Percentiles rank a stretch among this genome's conserved stretches.
These are phyloP conservation scores for Sporothrix brunneoviolacea DNA, from an alignment of 2,329 filamentous ascomycete species.

Conservation along the genomic window DNA sequence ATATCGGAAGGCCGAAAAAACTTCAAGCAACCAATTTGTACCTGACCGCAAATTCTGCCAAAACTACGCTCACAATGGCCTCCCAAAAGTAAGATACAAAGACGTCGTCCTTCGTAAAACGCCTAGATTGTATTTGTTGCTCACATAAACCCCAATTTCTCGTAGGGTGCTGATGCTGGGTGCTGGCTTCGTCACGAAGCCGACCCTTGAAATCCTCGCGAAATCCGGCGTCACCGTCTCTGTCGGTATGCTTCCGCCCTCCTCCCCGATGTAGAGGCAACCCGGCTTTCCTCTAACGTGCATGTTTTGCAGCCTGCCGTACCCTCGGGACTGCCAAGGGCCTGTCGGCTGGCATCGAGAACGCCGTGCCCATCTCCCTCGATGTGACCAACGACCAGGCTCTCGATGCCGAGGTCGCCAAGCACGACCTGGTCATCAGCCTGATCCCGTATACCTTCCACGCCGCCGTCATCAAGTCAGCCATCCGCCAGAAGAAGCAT, in stretches of 20 bases:
- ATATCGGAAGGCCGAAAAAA: background rate
- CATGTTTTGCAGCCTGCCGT: conserved; percentile 58
- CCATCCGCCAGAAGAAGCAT: conserved; percentile 89
- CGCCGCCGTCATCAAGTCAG: conserved; percentile 82
- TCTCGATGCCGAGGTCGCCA: conserved; percentile 71
- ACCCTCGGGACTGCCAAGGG: conserved; percentile 71
- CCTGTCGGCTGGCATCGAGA: conserved; percentile 64
- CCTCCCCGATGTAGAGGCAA: background rate
- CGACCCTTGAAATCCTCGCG: conserved; percentile 57
- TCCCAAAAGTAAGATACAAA: conserved; percentile 9
- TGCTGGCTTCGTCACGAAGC: conserved; percentile 54
- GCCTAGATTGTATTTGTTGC: background rate
- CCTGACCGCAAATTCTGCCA: background rate
- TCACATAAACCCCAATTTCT: background rate
- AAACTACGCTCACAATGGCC: conserved; percentile 6
- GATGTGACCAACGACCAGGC: conserved; percentile 72
- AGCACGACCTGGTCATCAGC: conserved; percentile 72
- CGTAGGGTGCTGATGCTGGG: conserved; percentile 36
- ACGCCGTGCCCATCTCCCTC: conserved; percentile 70
- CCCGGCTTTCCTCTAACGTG: background rate
- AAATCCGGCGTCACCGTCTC: conserved; percentile 56
- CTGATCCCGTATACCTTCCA: conserved; percentile 92
- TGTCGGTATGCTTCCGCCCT: conserved; percentile 44
- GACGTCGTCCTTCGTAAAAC: background rate
- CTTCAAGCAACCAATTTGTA: conserved; percentile 2